Evolutionary conservation across 371 early-diverging fungal species (phyloP), one percentile per base, ranked within the genome.

Genomic region (Batkoa obscura): DNA sequence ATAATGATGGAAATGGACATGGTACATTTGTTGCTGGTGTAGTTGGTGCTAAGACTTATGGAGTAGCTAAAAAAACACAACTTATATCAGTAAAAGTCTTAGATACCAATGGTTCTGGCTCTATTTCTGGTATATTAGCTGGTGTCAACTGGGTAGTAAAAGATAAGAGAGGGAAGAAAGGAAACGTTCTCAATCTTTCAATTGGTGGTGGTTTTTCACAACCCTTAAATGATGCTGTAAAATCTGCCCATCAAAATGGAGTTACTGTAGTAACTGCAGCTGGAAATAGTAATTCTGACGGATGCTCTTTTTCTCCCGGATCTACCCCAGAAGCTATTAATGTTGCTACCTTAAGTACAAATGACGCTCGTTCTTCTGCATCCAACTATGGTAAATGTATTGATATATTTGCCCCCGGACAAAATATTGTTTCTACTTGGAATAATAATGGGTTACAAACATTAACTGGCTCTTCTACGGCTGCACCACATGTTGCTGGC

Each of bases 221-320:
- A 17, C 13, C 43, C 2, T 4, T 41, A 17, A 54, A 59, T 34
- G 3, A 15, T 4, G 41, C 54, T 17, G 23, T 52, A 12, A 3
- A 48, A 46, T 12, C 4, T 12, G 52, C 51, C 47, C 34, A 34
- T 32, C 10, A 50, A 6, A 62, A 70, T 9, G 79, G 78, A 3
- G 66, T 78, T 10, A 74, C 76, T 60, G 73, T 78, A 43, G 60
- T 68, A 0, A 66, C 77, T 37, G 78, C 78, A 52, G 77, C 79
- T 10, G 79, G 79, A 4, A 79, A 78, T 48, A 72, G 73, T 45
- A 75, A 70, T 43, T 70, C 68, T 57, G 81, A 88, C 63, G 94
- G 94, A 0, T 94, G 95, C 65, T 63, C 70, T 37, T 81, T 76
- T 55, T 86, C 88, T 0, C 95, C 98, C 15, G 88, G 86, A n/a